phyloP scores from a whole-genome alignment of 306 rosid genomes.

The Echinosophora koreensis region DNA sequence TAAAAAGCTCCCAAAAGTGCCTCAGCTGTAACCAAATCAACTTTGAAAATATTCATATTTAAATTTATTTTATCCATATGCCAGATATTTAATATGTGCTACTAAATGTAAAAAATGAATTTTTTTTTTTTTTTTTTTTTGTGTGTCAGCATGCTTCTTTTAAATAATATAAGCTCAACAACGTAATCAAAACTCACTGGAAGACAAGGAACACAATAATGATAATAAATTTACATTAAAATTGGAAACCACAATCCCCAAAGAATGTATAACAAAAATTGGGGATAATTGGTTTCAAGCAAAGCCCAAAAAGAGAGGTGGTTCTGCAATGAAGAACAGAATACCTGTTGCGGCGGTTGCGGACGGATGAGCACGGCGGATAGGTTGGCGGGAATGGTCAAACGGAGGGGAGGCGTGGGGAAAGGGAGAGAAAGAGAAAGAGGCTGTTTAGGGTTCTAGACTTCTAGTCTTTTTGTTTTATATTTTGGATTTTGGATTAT shows the following conservation, averaged over 20 bases:
- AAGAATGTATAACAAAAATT: not conserved
- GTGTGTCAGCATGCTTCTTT: constrained; percentile 11
- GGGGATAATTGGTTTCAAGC: not conserved
- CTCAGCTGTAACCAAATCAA: constrained; percentile 32
- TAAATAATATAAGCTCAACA: constrained; percentile 48
- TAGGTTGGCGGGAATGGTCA: not conserved
- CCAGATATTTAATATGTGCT: not conserved
- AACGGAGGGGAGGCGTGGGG: not conserved
- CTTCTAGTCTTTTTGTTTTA: too few species aligned
- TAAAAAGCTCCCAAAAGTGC: constrained; percentile 52
- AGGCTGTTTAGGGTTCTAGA: constrained; percentile 9
- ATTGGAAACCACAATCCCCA: not conserved
- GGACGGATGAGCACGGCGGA: not conserved
- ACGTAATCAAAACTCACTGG: not conserved
- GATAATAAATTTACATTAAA: not conserved
- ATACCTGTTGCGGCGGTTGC: constrained; percentile 32
- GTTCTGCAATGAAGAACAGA: not conserved
- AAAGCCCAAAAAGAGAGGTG: not conserved
- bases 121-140: not conserved
- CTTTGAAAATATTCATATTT: not conserved
- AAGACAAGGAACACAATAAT: not conserved
- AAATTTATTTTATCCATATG: not conserved
- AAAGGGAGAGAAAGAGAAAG: not conserved
- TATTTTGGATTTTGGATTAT: too few species aligned
- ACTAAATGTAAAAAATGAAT: not conserved